Base-by-base conservation (phyloP, 352 stramenopile species). In the Globisporangium apiculatum region DNA sequence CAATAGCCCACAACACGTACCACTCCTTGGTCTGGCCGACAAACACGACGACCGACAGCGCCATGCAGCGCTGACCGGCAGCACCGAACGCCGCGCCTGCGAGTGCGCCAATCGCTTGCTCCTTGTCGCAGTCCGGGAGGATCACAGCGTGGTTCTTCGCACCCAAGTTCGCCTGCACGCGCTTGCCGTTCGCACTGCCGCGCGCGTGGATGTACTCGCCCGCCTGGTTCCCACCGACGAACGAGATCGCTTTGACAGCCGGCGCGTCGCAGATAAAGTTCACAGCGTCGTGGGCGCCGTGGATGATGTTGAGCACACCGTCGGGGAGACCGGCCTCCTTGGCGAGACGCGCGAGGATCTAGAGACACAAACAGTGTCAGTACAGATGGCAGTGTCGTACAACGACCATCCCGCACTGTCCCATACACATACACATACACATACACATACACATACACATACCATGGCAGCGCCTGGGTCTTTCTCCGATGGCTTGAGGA, bases 91-190 rank as follows among this genome's bases (percentile, higher is more conserved):
- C 90, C 12, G 97, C 95, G 9, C 90, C 93, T 12, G 90, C 73
- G 47, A 98, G 66, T n/a, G 89, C 85, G 57, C 85, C 85, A 53
- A 97, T 61, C 9, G 89, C 80, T 48, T 89, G 79, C 43, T 96
- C 81, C 70, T 97, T 97, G 68, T 97, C 77, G 41, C 85, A 90
- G 79, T 98, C 96, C 24, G 94, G 87, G 65, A 99, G 74, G 51
- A 99, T 86, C 15, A 98, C 88, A n/a, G 87, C 94, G 79, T 99
- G 97, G 76, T 99, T 99, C 83, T 99, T 99, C 56, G 97, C 97
- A 36, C 95, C 96, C 6, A 99, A 69, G 83, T 99, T 99, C 51
- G 94, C 84, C 69, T 98, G 92, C 48, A 98, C 94, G 48, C 94
- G 87, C 77, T 98, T 98, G 63, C 91, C 94, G 68, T 96, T 94